Percentiles rank a stretch among this genome's conserved stretches.
Conservation (phyloP, 768 basidiomycete species). For the Boletus sensibilis region DNA sequence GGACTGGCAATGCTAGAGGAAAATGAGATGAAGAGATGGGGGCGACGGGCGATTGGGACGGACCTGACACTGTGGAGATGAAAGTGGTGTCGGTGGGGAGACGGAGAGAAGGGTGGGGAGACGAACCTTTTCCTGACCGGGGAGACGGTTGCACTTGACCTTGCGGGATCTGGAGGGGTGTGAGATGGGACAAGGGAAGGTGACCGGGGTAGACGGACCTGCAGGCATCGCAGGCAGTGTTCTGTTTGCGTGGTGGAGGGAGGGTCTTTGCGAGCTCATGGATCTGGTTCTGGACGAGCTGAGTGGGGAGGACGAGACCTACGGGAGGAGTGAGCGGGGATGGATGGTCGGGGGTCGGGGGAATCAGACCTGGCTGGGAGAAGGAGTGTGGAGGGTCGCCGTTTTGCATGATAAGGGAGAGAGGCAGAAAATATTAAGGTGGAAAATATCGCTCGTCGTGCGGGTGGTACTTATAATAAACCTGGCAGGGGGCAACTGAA, state of each 20-base stretch:
- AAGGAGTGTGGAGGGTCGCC: constrained; percentile 30
- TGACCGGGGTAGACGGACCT: constrained; percentile 43
- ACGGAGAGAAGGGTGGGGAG: constrained; percentile 12
- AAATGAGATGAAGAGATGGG: constrained; percentile 8
- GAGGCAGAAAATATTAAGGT: constrained; percentile 28
- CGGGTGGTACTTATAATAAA: constrained; percentile 28
- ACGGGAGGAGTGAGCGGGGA: constrained; percentile 2
- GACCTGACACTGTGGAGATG: constrained; percentile 63
- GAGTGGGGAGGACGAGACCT: constrained; percentile 64
- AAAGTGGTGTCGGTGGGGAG: constrained; percentile 13
- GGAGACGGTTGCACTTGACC: constrained; percentile 83
- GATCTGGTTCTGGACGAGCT: constrained; percentile 75
- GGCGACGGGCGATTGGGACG: constrained; percentile 17
- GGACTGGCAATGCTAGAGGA: constrained; percentile 68
- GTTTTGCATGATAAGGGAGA: constrained; percentile 33
- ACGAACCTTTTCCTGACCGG: constrained; percentile 78
- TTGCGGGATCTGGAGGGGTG: constrained; percentile 62
- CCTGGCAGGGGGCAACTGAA: constrained; percentile 9
- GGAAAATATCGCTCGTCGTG: constrained; percentile 17
- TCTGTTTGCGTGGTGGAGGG: constrained; percentile 87
- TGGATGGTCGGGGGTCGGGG: neutral
- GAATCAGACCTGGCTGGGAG: constrained; percentile 32
- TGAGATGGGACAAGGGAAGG: constrained; percentile 1
- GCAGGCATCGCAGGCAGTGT: constrained; percentile 93
- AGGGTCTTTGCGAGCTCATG: constrained; percentile 78